phyloP scores from a whole-genome alignment of 129 eudicot species.

The Cynara cardunculus region DNA sequence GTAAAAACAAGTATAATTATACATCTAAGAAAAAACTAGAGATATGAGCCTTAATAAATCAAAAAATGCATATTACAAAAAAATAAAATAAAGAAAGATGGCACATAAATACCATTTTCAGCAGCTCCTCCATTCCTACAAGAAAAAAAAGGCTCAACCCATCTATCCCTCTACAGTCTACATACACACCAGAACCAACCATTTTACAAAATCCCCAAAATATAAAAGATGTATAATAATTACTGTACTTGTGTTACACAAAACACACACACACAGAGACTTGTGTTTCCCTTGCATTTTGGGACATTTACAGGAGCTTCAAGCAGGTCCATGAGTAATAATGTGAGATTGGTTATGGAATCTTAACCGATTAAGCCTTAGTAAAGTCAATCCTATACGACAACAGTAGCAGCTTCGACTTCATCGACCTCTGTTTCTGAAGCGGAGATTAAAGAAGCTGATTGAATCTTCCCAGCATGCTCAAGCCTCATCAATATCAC shows the following conservation, averaged over 20 bases:
- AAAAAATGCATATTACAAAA: too few species aligned
- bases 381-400: conserved; percentile 6
- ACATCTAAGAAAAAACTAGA: too few species aligned
- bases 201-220: background rate
- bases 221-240: background rate
- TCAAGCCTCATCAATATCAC: conserved; percentile 96
- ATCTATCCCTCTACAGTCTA: background rate
- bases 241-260: background rate
- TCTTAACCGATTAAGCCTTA: conserved; percentile 11
- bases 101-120: background rate
- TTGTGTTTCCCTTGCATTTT: conserved; percentile 4
- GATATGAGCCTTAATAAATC: too few species aligned
- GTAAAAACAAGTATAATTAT: too few species aligned
- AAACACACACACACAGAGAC: background rate
- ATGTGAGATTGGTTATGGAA: background rate
- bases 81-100: background rate
- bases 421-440: conserved; percentile 53
- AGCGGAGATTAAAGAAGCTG: conserved; percentile 83
- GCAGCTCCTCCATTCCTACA: background rate
- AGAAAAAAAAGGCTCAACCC: background rate
- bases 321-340: background rate
- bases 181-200: background rate
- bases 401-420: conserved; percentile 41
- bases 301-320: conserved; percentile 6
- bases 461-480: conserved; percentile 86